Conservation (phyloP, 345 rosid genomes). For the Moricandia moricandioides region DNA sequence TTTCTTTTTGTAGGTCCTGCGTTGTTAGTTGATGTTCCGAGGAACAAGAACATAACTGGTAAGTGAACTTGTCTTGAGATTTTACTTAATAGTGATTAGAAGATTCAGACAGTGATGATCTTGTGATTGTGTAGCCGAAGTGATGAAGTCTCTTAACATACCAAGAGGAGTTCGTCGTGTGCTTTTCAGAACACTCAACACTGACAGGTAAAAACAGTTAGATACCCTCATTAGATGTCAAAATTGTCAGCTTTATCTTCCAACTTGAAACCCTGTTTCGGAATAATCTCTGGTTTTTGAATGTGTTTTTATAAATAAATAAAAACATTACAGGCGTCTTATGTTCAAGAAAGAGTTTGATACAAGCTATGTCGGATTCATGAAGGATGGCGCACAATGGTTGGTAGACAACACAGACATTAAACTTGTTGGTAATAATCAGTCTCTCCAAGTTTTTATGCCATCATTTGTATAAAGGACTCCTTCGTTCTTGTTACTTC, state of each 20-base stretch:
- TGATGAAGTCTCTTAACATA: constrained; percentile 68
- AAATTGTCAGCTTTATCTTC: neutral
- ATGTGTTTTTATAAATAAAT: no score
- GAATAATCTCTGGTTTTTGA: neutral
- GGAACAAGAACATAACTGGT: constrained; percentile 60
- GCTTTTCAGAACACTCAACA: constrained; percentile 81
- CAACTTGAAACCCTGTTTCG: neutral
- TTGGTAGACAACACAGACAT: constrained; percentile 86
- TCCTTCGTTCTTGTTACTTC: no score
- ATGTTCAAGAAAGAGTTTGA: constrained; percentile 74
- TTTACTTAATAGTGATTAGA: neutral
- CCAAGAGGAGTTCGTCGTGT: constrained; percentile 79
- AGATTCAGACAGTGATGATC: neutral
- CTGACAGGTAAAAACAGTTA: constrained; percentile 57
- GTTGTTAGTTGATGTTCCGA: constrained; percentile 60
- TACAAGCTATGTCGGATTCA: constrained; percentile 82
- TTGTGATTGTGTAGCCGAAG: constrained; percentile 49
- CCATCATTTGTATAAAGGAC: no score
- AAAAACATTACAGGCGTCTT: constrained; percentile 76
- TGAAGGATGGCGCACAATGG: constrained; percentile 83
- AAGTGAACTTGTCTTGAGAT: neutral
- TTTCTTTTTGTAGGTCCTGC: constrained; percentile 41
- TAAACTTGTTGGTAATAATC: constrained; percentile 66
- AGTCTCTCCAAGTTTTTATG: neutral
- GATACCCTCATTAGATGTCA: neutral